A percentile compares a stretch with the other conserved stretches of the same genome.
Conservation (phyloP, 202 grass and related monocot species). For the Eragrostis tef region DNA sequence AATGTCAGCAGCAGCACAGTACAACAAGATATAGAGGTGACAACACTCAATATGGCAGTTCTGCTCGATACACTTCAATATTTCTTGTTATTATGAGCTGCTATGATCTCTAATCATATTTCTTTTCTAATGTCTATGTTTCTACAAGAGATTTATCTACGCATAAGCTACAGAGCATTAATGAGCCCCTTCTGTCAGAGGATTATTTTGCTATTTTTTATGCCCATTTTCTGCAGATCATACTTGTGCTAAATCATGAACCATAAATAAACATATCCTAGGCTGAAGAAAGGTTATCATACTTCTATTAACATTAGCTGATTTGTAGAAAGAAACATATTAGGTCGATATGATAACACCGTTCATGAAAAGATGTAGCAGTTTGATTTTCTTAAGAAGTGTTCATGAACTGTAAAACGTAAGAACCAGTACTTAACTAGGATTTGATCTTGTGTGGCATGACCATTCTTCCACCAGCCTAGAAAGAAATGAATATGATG, state of each 20-base stretch:
- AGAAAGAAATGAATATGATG: not conserved
- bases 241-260: slow-evolving; percentile 37
- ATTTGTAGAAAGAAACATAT: too few species aligned
- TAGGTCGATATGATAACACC: too few species aligned
- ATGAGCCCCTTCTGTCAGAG: too few species aligned
- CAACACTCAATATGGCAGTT: slow-evolving; percentile 1
- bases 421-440: not conserved
- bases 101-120: not conserved
- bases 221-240: not conserved
- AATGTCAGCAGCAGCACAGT: slow-evolving; percentile 45
- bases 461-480: not conserved
- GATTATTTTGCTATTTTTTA: too few species aligned
- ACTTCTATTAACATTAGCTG: too few species aligned
- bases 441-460: not conserved
- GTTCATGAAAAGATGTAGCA: not conserved
- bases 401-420: not conserved
- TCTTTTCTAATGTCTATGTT: not conserved
- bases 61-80: slow-evolving; percentile 28
- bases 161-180: too few species aligned
- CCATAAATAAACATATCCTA: slow-evolving; percentile 12
- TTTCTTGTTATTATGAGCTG: not conserved
- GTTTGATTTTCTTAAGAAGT: not conserved
- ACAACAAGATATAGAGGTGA: slow-evolving; percentile 69
- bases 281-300: not conserved
- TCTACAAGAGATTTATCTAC: not conserved